These are phyloP conservation scores for Zygosaccharomyces sapae DNA, from an alignment of 1,139 yeast species.

Conservation along the genomic window DNA sequence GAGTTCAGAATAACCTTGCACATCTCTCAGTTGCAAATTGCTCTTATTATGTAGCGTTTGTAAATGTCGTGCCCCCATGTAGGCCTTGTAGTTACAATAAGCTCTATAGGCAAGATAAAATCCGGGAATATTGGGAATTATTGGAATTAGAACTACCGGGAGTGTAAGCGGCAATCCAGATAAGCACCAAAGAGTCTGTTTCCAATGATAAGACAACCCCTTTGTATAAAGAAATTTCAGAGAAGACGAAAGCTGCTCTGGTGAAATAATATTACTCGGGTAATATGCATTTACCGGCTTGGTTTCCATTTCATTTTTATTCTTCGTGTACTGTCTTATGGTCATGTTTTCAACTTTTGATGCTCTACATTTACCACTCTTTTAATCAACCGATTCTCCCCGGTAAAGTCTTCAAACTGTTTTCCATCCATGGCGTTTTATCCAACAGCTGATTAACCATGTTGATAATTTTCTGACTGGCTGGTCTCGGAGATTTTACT, in stretches of 20 bases:
- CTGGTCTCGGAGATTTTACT: slow-evolving; percentile 40
- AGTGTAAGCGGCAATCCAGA: slow-evolving; percentile 70
- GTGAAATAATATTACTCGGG: slow-evolving; percentile 25
- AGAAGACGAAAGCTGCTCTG: slow-evolving; percentile 25
- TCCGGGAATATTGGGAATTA: slow-evolving; percentile 95
- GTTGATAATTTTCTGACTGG: slow-evolving; percentile 43
- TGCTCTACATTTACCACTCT: slow-evolving; percentile 22
- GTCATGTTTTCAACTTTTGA: slow-evolving; percentile 10
- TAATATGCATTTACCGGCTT: slow-evolving; percentile 21
- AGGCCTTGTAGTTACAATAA: slow-evolving; percentile 81
- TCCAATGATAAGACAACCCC: slow-evolving; percentile 44
- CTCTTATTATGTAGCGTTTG: slow-evolving; percentile 23
- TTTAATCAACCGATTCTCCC: slow-evolving; percentile 35
- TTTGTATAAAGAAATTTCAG: slow-evolving; percentile 34
- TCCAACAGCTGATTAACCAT: slow-evolving; percentile 42
- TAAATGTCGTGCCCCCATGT: slow-evolving; percentile 69
- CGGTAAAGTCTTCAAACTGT: slow-evolving; percentile 50
- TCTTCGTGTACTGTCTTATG: slow-evolving; percentile 13
- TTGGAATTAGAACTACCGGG: slow-evolving; percentile 77
- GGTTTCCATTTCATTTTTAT: slow-evolving; percentile 11
- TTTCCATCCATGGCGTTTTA: slow-evolving; percentile 50
- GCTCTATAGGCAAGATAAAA: slow-evolving; percentile 77
- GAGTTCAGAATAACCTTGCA: slow-evolving; percentile 23
- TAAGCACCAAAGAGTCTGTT: slow-evolving; percentile 46
- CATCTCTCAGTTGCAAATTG: slow-evolving; percentile 23